A percentile compares a stretch with the other conserved stretches of the same genome.
These are phyloP conservation scores for Flaveria bidentis DNA, from an alignment of 129 eudicot genomes.

Conservation along the genomic window DNA sequence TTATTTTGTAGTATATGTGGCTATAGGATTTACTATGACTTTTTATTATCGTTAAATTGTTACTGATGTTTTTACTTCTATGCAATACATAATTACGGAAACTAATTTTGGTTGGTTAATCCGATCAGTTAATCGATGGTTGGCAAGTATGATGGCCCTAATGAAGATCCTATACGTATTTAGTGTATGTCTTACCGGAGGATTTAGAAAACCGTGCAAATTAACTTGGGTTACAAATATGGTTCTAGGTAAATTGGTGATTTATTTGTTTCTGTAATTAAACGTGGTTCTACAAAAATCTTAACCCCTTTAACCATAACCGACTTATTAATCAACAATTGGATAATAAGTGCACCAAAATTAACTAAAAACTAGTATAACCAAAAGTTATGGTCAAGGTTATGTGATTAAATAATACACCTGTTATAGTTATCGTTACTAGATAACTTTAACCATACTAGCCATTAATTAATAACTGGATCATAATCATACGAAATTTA, in stretches of 20 bases:
- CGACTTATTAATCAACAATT: too few species aligned
- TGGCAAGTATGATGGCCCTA: background rate
- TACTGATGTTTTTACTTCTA: conserved; percentile 24
- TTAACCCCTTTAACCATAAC: too few species aligned
- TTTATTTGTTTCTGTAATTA: too few species aligned
- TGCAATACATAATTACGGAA: conserved; percentile 22
- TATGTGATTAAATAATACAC: too few species aligned
- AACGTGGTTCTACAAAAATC: too few species aligned
- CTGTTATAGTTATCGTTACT: too few species aligned
- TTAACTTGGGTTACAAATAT: background rate
- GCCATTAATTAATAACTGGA: too few species aligned
- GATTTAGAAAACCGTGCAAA: background rate
- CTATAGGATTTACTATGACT: conserved; percentile 20
- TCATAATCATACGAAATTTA: too few species aligned
- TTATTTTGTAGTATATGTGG: conserved; percentile 14
- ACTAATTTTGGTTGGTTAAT: conserved; percentile 19
- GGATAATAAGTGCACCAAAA: too few species aligned
- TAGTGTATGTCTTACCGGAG: background rate
- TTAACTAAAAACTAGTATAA: too few species aligned
- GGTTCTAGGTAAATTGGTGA: background rate
- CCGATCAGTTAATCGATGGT: background rate
- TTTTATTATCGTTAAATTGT: conserved; percentile 11
- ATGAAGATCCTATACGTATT: background rate
- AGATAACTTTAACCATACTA: too few species aligned
- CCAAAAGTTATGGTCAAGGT: too few species aligned